Conservation (phyloP, 2,329 filamentous ascomycete species). For the Aspergillus aculeatinus region DNA sequence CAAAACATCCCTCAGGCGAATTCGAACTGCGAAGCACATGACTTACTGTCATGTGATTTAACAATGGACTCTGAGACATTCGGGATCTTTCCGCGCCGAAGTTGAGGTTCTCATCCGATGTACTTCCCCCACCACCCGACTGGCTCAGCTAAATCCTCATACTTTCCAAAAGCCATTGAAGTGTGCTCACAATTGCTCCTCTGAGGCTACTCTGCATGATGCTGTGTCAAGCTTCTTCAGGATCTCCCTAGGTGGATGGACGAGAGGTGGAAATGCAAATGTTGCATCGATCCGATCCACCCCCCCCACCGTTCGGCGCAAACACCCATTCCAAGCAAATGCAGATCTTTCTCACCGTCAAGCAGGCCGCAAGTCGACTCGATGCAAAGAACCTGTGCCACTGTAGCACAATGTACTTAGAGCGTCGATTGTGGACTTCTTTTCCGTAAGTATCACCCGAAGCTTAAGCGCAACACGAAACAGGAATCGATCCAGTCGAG, state of each 20-base stretch:
- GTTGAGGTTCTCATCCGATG: too few relatives aligned
- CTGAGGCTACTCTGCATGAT: too few relatives aligned
- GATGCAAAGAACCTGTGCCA: background rate
- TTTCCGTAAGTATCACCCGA: background rate
- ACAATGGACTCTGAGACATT: background rate
- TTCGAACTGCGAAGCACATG: background rate
- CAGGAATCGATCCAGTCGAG: background rate
- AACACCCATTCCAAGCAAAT: background rate
- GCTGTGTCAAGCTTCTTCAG: too few relatives aligned
- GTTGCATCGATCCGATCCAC: background rate
- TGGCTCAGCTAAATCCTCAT: too few relatives aligned
- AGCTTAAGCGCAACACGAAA: background rate
- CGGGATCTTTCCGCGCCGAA: background rate
- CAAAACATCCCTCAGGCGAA: background rate
- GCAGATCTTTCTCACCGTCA: background rate
- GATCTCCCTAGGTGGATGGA: background rate
- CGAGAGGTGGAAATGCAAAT: background rate
- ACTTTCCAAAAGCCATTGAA: too few relatives aligned
- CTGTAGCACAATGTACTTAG: background rate
- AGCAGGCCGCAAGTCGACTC: background rate
- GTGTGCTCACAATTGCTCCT: too few relatives aligned
- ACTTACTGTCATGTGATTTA: background rate
- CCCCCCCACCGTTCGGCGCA: background rate
- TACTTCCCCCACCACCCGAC: too few relatives aligned
- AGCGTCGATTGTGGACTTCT: background rate